phyloP scores from a whole-genome alignment of 1,284 basidiomycete genomes.

The Ganoderma lucidum region DNA sequence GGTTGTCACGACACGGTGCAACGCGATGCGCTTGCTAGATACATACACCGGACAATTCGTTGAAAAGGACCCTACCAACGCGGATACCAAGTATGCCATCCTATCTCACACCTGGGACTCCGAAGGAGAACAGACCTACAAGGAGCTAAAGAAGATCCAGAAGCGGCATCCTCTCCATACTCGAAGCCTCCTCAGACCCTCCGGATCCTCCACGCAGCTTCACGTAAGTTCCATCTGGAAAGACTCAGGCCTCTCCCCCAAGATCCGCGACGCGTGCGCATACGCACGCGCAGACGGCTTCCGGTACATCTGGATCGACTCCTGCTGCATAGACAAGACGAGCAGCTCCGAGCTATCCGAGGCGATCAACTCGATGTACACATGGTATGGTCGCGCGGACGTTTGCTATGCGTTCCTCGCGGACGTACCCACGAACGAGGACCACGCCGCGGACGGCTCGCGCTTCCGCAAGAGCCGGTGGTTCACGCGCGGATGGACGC shows the following conservation, averaged over 20 bases:
- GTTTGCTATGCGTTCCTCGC: slow-evolving; percentile 2
- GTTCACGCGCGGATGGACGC: neutral
- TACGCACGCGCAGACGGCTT: neutral
- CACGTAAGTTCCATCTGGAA: neutral
- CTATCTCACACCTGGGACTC: neutral
- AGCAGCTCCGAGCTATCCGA: slow-evolving; percentile 1
- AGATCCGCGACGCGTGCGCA: neutral
- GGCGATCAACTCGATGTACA: slow-evolving; percentile 1
- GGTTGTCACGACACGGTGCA: neutral
- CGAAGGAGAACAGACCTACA: neutral
- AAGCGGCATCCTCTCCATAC: neutral
- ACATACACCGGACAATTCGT: neutral
- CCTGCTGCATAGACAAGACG: neutral
- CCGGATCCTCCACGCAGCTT: too few relatives aligned
- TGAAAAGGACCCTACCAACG: neutral
- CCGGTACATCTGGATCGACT: neutral
- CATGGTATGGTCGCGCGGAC: neutral
- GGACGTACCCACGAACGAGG: neutral
- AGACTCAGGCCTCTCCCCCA: neutral
- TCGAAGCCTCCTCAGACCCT: too few relatives aligned
- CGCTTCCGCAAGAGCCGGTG: neutral
- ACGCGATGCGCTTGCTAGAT: neutral
- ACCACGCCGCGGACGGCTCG: neutral
- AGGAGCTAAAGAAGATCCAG: neutral
- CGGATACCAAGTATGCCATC: neutral